phyloP scores from a whole-genome alignment of 2,329 filamentous ascomycete genomes.

The Pestalotiopsis sp. region DNA sequence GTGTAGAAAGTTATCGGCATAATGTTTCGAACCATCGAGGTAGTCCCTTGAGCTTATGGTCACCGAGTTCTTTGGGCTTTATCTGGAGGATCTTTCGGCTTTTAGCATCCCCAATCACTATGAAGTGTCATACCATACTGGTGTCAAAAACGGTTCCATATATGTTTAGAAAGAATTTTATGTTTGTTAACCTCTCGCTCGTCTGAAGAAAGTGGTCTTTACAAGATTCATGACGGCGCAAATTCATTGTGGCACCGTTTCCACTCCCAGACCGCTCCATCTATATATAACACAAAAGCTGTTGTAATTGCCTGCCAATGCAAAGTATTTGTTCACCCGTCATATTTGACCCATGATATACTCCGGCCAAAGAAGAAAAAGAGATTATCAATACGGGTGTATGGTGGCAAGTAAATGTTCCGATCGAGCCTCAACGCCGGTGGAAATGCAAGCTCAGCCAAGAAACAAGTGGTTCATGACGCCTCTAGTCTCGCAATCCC shows the following conservation, averaged over 20 bases:
- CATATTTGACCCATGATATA: constrained; percentile 6
- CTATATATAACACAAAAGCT: constrained; percentile 2
- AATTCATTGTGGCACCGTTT: constrained; percentile 6
- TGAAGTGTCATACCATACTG: background rate
- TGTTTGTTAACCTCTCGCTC: background rate
- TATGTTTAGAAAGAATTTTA: background rate
- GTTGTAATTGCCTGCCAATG: constrained; percentile 8
- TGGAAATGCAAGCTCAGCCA: constrained; percentile 11
- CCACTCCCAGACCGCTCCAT: background rate
- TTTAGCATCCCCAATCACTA: background rate
- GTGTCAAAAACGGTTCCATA: background rate
- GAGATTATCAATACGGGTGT: constrained; percentile 8
- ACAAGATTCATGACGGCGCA: constrained; percentile 1
- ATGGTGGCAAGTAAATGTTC: background rate
- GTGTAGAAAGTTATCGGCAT: background rate
- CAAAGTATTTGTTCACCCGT: background rate
- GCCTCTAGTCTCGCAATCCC: constrained; percentile 26
- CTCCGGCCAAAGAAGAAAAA: constrained; percentile 12
- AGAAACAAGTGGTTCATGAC: constrained; percentile 4
- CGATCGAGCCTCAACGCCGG: constrained; percentile 7
- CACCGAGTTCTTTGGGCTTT: too few species aligned
- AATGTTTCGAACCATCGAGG: background rate
- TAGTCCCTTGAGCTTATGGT: too few species aligned
- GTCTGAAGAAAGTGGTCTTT: constrained; percentile 3
- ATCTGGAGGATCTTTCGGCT: too few species aligned